phyloP scores from a whole-genome alignment of 2,329 filamentous ascomycete genomes.

The Drechslerella coelobrocha region DNA sequence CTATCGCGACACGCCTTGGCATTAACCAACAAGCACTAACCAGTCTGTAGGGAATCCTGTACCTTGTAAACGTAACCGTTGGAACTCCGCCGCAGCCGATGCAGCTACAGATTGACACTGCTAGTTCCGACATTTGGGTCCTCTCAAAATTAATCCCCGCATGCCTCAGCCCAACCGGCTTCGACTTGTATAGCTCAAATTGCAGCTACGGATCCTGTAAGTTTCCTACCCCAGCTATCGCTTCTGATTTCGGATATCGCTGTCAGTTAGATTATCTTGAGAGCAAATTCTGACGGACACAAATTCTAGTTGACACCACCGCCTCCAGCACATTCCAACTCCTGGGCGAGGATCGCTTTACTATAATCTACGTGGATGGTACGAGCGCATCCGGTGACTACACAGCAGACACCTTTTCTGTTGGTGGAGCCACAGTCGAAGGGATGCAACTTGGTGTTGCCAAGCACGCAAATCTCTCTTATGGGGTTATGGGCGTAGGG shows the following conservation, averaged over 20 bases:
- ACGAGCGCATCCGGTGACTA: slow-evolving; percentile 66
- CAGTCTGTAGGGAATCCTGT: slow-evolving; percentile 27
- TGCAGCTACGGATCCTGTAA: slow-evolving; percentile 46
- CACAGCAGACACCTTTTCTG: slow-evolving; percentile 65
- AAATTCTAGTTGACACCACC: slow-evolving; percentile 61
- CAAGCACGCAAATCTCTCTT: slow-evolving; percentile 61
- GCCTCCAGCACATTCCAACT: slow-evolving; percentile 63
- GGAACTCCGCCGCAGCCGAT: slow-evolving; percentile 44
- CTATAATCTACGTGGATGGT: slow-evolving; percentile 68
- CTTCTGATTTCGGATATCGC: background rate
- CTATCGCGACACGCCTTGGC: too few relatives aligned
- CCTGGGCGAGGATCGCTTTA: slow-evolving; percentile 62
- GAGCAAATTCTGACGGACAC: background rate
- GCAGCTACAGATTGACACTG: slow-evolving; percentile 49
- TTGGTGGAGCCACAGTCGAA: slow-evolving; percentile 63
- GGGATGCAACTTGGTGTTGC: slow-evolving; percentile 67
- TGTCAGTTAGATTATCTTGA: background rate
- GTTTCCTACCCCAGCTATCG: background rate
- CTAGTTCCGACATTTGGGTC: slow-evolving; percentile 46
- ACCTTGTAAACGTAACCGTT: slow-evolving; percentile 44
- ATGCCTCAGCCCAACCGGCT: slow-evolving; percentile 21
- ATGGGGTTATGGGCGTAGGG: slow-evolving; percentile 68
- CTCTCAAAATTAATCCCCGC: slow-evolving; percentile 31
- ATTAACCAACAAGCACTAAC: background rate
- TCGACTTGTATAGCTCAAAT: slow-evolving; percentile 25